Evolutionary conservation across 2,329 filamentous ascomycete species (phyloP), one percentile per base, ranked within the genome.

Genomic region (Cordyceps cicadae): DNA sequence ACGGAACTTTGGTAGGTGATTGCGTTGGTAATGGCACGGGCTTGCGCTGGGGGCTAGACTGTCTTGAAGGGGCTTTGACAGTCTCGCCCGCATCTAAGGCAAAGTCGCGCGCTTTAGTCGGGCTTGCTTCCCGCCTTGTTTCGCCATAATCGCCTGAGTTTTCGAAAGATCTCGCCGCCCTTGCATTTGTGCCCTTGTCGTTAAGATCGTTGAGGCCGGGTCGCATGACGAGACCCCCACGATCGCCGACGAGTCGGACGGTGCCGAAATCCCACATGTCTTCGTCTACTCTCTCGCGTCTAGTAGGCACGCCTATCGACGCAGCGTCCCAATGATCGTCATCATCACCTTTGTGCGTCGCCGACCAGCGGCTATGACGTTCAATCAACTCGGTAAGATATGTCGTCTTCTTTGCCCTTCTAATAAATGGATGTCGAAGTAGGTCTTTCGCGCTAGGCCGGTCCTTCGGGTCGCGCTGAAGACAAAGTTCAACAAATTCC

Each of bases 191-290:
- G 14, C 87, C 88, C 37, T 88, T 87, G 63, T 92, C 90, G 65
- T 90, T 92, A 86, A 96, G 85, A 0, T 86, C 79, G 66, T 88
- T 81, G 17, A 85, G 77, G 3, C 87, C 87, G 0, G 81, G 80
- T 52, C 84, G 76, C 51, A 75, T 76, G 8, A 82, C 69, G 1
- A 83, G 70, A 34, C 80, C 81, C 63, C 86, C 85, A 32, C 84
- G 81, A 59, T 87, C 85, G 37, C 82, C 84, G n/a, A 87, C 86
- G 6, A 95, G 87, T 61, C 92, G 84, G 57, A 99, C 90, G 0
- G 94, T 99, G 49, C 94, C 94, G 77, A 99, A 99, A 73, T 99
- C 94, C 94, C 94, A 99, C 70, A 97, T 85, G 72, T 97, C 94
- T 71, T 97, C 90, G 63, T 87, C 81, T 8, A 83, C 77, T 19